Base-by-base conservation (phyloP, 768 basidiomycete species). In the Boletus rubropictus region DNA sequence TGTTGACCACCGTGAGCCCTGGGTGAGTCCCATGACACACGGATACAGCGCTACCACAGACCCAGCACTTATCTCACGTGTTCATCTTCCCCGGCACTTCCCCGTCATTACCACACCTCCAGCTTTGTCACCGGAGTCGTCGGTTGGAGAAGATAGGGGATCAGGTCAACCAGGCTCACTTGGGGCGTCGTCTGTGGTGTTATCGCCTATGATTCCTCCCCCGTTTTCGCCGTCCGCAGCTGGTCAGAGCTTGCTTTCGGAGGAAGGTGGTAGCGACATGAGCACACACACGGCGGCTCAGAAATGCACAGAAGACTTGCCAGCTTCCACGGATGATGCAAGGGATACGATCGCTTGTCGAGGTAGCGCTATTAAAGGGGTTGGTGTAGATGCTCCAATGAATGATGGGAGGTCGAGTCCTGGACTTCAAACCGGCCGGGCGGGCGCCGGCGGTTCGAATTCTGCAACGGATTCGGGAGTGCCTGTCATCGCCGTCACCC, bases 21-120 rank as follows among this genome's bases (percentile, higher is more conserved):
- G 10, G 25, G 4, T 22, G 7, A 24, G 18, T 38, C 20, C 11
- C 27, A 25, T n/a, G 39, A 33, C 22, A 24, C 24, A 18, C 25
- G 22, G 39, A 38, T 2, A 18, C 18, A 28, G n/a, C 18, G n/a
- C 10, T 9, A 22, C n/a, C 24, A 29, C 9, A 5, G 21, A 39
- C 3, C 2, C 22, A 20, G 20, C 4, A 11, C 3, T 12, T 2
- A 18, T 20, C 12, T 18, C 34, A 11, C 5, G 20, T 18, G 2
- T 18, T 10, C 20, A 2, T 14, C 21, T 35, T 20, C 5, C 17
- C 21, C 46, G 17, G 12, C 35, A 22, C 20, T 17, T 38, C 8
- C 38, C 40, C 7, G 38, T 36, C 14, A 49, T 53, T 20, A 22
- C 46, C 4, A 46, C 57, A 3, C 46, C 50, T 5, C 53, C 36